Base-by-base conservation (phyloP, 768 basidiomycete genomes). In the Collybia nuda region DNA sequence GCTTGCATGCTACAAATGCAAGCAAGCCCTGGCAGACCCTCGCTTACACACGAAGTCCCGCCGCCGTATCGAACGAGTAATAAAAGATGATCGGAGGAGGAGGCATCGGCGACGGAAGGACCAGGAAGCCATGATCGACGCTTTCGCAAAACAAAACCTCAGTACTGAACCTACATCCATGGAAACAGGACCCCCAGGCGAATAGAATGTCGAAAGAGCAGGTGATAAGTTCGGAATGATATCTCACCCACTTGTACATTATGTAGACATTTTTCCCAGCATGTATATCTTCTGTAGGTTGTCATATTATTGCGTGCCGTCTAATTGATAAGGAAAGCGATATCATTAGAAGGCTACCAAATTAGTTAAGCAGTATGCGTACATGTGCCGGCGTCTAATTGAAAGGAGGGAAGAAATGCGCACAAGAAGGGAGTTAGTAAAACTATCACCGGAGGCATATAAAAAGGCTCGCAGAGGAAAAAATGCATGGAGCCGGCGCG, bases 21-120 rank as follows among this genome's bases (percentile, higher is more conserved):
- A 82, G 61, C 77, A 84, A 57, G 81, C 83, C 3, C 63, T 89
- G 14, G 62, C 77, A 43, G 87, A 90, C 66, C 85, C 89, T n/a
- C 77, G 81, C 26, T 65, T 72, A 38, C 86, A 88, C 58, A 69
- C 67, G 59, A 86, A 85, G 59, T 68, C 76, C 23, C 81, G 89
- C 42, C 80, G 87, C 58, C 81, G 84, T 58, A 81, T 92, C 46
- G 86, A 91, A 57, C 79, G 86, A 26, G 71, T 86, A n/a, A 90
- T 93, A 63, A 90, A 88, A 64, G 90, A 93, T 41, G 90, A 93
- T 71, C 78, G 89, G 55, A 78, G 88, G 58, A 82, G 79, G 67
- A 78, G 90, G 56, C 90, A 93, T 67, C 87, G 79, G 59, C 77
- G 90, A 48, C 85, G 90, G 59, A 89, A 88, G 63, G 90, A 92